phyloP scores from a whole-genome alignment of 176 grass and related monocot genomes.

The Zizania latifolia region DNA sequence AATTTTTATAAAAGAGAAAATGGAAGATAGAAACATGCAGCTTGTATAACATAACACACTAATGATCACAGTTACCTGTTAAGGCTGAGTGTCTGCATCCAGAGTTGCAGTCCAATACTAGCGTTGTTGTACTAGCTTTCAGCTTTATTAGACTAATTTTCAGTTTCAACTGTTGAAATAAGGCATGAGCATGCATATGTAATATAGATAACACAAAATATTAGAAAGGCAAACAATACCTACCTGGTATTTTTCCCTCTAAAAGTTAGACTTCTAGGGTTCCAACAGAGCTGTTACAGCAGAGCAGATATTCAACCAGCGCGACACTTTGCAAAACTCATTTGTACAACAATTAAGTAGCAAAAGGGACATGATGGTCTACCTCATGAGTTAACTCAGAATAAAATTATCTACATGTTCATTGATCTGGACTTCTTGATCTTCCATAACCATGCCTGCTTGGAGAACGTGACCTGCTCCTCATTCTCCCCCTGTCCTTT shows the following conservation, averaged over 20 bases:
- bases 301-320: slow-evolving; percentile 56
- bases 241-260: slow-evolving; percentile 81
- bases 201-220: slow-evolving; percentile 31
- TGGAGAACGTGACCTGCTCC: slow-evolving; percentile 79
- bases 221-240: slow-evolving; percentile 49
- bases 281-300: slow-evolving; percentile 82
- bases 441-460: slow-evolving; percentile 52
- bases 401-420: slow-evolving; percentile 60
- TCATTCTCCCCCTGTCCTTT: slow-evolving; percentile 34
- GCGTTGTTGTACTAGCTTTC: slow-evolving; percentile 45
- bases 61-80: slow-evolving; percentile 52
- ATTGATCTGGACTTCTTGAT: slow-evolving; percentile 52
- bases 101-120: slow-evolving; percentile 35
- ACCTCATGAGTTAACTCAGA: slow-evolving; percentile 72
- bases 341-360: slow-evolving; percentile 42
- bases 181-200: slow-evolving; percentile 30
- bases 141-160: slow-evolving; percentile 43
- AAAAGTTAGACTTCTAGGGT: slow-evolving; percentile 55
- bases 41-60: slow-evolving; percentile 16
- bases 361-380: slow-evolving; percentile 53
- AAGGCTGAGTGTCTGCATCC: slow-evolving; percentile 47
- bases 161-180: slow-evolving; percentile 21
- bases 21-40: not conserved
- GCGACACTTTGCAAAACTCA: slow-evolving; percentile 52
- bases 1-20: not conserved